Evolutionary conservation across 2,329 filamentous ascomycete genomes (phyloP).

Genomic region (Sclerotinia spermophila): DNA sequence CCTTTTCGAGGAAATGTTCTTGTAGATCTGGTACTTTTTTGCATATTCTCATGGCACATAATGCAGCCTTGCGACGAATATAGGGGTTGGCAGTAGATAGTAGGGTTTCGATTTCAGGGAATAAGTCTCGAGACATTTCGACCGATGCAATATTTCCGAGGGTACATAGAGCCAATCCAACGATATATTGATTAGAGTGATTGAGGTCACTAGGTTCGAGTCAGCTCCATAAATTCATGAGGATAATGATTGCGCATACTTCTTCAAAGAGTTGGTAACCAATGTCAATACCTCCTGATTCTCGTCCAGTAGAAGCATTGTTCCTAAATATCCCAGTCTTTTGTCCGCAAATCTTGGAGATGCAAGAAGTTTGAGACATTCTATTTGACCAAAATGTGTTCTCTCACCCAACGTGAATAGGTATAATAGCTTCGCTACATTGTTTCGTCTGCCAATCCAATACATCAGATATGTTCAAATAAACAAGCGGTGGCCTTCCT

Average conservation of each 20-base stretch:
- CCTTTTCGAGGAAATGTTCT: constrained; percentile 96
- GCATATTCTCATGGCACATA: constrained; percentile 99
- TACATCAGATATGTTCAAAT: constrained; percentile 8
- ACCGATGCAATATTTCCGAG: constrained; percentile 96
- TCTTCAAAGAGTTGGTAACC: constrained; percentile 96
- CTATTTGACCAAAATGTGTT: constrained; percentile 98
- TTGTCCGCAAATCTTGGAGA: constrained; percentile 98
- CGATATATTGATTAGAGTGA: constrained; percentile 97
- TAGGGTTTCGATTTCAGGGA: constrained; percentile 90
- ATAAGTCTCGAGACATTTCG: constrained; percentile 97
- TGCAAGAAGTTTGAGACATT: constrained; percentile 95
- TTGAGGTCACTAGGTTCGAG: constrained; percentile 70
- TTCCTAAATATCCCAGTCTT: constrained; percentile 89
- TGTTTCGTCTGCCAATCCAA: constrained; percentile 71
- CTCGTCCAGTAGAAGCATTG: constrained; percentile 93
- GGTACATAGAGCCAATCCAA: constrained; percentile 92
- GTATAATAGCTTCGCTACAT: constrained; percentile 96
- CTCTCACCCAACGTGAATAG: constrained; percentile 96
- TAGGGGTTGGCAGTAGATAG: constrained; percentile 96
- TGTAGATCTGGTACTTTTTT: constrained; percentile 95
- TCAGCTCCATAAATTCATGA: neutral
- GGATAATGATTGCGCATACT: constrained; percentile 51
- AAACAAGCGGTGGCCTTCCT: constrained; percentile 37
- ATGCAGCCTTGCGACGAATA: constrained; percentile 90
- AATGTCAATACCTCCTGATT: constrained; percentile 97